Conservation (phyloP, 164 flowering plant species). For the Sedum album region DNA sequence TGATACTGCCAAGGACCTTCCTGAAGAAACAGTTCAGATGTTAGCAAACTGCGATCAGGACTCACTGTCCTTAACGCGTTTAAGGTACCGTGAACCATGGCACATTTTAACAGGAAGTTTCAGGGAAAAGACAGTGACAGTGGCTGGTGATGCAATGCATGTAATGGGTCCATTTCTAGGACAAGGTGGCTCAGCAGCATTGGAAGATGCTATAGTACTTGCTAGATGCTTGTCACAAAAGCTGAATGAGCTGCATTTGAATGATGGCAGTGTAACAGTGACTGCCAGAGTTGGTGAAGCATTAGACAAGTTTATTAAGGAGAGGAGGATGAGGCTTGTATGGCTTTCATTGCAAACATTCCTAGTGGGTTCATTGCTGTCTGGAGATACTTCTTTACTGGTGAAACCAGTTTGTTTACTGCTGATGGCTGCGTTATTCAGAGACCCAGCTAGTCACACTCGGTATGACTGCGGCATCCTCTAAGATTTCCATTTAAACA, state of each 20-base stretch:
- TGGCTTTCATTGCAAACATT: neutral
- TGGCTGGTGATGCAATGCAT: slow-evolving; percentile 11
- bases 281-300: neutral
- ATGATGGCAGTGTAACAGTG: neutral
- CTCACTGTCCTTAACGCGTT: neutral
- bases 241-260: neutral
- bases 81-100: slow-evolving; percentile 9
- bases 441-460: neutral
- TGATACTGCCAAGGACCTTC: neutral
- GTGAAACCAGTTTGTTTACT: neutral
- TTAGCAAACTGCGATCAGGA: neutral
- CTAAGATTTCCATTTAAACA: neutral
- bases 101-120: slow-evolving; percentile 1
- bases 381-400: neutral
- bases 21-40: neutral
- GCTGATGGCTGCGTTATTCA: neutral
- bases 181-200: slow-evolving; percentile 8
- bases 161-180: slow-evolving; percentile 8
- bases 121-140: neutral
- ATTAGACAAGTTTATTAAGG: neutral
- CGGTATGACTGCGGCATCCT: slow-evolving; percentile 1
- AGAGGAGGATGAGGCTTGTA: slow-evolving; percentile 4
- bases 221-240: slow-evolving; percentile 3
- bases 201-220: slow-evolving; percentile 7
- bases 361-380: neutral